phyloP scores from a whole-genome alignment of 768 basidiomycete species.

The Tylopilus rubrobrunneus region DNA sequence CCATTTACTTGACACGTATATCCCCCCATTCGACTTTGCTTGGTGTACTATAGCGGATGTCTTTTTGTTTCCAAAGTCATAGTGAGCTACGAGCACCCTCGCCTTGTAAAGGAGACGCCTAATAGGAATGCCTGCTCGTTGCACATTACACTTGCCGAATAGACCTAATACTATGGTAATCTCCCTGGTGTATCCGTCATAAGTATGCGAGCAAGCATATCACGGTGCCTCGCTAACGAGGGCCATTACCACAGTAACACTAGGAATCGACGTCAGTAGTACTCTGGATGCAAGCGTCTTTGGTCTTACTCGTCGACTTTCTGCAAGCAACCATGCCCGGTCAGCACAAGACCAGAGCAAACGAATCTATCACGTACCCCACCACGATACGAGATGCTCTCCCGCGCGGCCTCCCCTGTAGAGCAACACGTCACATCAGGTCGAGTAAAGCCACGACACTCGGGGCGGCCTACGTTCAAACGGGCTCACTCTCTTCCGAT shows the following conservation, averaged over 20 bases:
- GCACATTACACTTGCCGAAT: background rate
- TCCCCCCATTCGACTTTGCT: constrained; percentile 20
- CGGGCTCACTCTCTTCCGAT: constrained; percentile 60
- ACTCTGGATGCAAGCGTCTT: background rate
- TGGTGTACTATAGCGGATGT: constrained; percentile 30
- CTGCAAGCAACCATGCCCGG: constrained; percentile 32
- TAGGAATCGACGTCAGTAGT: constrained; percentile 26
- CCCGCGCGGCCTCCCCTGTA: constrained; percentile 58
- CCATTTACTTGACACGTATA: constrained; percentile 24
- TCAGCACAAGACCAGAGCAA: constrained; percentile 7
- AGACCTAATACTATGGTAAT: background rate
- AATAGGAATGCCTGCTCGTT: background rate
- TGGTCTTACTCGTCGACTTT: constrained; percentile 75
- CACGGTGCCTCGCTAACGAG: constrained; percentile 62
- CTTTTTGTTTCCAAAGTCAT: constrained; percentile 3
- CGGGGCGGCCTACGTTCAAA: constrained; percentile 57
- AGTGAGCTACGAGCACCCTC: constrained; percentile 6
- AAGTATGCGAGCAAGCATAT: background rate
- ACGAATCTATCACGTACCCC: constrained; percentile 53
- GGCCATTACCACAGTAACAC: constrained; percentile 68
- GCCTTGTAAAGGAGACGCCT: background rate
- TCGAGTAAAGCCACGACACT: background rate
- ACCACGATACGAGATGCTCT: constrained; percentile 63
- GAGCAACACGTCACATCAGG: constrained; percentile 5
- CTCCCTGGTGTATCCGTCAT: background rate